phyloP scores from a whole-genome alignment of 2,329 filamentous ascomycete genomes.

The Botrytis pseudocinerea region DNA sequence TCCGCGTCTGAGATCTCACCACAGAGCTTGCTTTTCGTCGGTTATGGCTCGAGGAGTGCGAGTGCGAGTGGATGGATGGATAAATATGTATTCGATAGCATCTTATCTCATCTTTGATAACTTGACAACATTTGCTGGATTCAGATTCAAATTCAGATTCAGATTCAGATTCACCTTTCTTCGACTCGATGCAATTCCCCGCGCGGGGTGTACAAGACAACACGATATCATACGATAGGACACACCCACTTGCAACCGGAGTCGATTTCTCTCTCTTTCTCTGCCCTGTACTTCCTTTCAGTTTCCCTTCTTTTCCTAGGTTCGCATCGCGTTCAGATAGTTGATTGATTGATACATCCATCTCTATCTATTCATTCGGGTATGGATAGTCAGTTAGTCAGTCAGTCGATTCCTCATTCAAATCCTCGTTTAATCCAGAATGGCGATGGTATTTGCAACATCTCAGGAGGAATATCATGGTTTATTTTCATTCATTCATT shows the following conservation, averaged over 20 bases:
- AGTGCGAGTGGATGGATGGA: no score
- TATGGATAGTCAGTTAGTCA: background rate
- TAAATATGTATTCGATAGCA: no score
- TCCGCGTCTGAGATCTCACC: no score
- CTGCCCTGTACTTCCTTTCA: no score
- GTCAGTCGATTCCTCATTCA: no score
- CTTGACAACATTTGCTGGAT: no score
- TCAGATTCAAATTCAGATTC: no score
- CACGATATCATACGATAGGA: background rate
- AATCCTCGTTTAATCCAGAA: background rate
- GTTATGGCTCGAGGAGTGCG: no score
- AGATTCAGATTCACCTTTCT: background rate
- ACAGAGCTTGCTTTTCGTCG: no score
- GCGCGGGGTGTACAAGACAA: background rate
- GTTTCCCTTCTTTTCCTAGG: background rate
- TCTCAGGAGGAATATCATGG: background rate
- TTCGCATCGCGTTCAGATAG: background rate
- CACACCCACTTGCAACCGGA: background rate
- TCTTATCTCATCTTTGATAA: no score
- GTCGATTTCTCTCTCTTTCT: no score
- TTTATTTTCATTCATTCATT: no score
- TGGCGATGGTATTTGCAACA: background rate
- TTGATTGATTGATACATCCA: background rate
- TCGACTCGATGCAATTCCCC: background rate
- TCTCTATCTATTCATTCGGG: background rate